phyloP scores from a whole-genome alignment of 148 eudicot genomes.

The Rhododendron henanense region DNA sequence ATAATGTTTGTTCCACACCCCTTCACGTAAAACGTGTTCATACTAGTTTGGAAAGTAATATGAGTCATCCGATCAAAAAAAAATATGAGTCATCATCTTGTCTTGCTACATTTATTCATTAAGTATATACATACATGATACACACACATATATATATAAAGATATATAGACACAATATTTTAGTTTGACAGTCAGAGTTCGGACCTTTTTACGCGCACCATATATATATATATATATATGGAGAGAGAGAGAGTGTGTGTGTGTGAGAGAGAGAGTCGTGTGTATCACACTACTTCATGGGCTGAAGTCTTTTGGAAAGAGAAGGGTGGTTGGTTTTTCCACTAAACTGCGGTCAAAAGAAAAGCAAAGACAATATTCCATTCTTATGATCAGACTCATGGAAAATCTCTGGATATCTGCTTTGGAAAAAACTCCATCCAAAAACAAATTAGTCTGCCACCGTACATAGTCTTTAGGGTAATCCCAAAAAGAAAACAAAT shows the following conservation, averaged over 20 bases:
- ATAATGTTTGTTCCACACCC: neutral
- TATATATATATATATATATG: too few species aligned
- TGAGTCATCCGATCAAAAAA: too few species aligned
- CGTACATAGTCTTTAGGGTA: neutral
- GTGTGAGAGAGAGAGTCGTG: neutral
- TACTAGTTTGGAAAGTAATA: neutral
- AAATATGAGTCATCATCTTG: neutral
- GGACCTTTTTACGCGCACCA: too few species aligned
- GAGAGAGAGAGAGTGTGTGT: neutral
- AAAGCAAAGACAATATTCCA: neutral
- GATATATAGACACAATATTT: too few species aligned
- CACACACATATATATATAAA: too few species aligned
- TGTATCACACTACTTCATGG: neutral
- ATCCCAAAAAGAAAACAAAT: neutral
- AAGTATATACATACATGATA: too few species aligned
- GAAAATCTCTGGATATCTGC: neutral
- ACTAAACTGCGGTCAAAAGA: neutral
- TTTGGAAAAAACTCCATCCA: conserved; percentile 1
- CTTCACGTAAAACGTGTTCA: neutral
- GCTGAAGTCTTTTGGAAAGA: neutral
- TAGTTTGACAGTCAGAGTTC: too few species aligned
- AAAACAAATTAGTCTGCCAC: neutral
- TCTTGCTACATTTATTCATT: too few species aligned
- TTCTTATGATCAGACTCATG: neutral
- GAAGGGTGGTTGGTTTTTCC: neutral